Conservation (phyloP, 2,329 filamentous ascomycete species). For the Fusarium albosuccineum region DNA sequence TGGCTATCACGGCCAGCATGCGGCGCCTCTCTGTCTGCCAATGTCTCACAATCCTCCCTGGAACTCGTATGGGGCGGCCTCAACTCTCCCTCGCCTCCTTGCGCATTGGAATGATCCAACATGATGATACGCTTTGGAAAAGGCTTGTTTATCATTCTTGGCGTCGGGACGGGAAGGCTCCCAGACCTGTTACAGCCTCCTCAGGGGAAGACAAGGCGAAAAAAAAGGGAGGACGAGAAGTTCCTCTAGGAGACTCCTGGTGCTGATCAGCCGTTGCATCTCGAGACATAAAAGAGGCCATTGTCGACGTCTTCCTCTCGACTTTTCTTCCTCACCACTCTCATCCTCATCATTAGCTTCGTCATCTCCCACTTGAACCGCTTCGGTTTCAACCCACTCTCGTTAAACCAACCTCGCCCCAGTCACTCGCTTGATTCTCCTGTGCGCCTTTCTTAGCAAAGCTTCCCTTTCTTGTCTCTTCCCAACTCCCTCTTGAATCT, state of each 20-base stretch:
- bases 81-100: conserved; percentile 33
- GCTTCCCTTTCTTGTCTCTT: conserved; percentile 21
- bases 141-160: conserved; percentile 33
- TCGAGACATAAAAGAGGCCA: conserved; percentile 41
- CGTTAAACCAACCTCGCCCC: conserved; percentile 27
- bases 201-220: conserved; percentile 5
- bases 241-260: conserved; percentile 6
- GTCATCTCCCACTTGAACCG: conserved; percentile 23
- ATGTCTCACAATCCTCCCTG: conserved; percentile 23
- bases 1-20: no score
- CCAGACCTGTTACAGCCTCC: conserved; percentile 25
- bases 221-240: conserved; percentile 10
- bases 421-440: conserved; percentile 44
- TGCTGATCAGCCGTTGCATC: not conserved
- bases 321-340: conserved; percentile 6
- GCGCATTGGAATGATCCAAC: conserved; percentile 34
- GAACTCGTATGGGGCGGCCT: conserved; percentile 17
- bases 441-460: conserved; percentile 22
- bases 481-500: conserved; percentile 5
- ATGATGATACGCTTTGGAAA: conserved; percentile 15
- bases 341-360: conserved; percentile 17
- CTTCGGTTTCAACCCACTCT: conserved; percentile 17
- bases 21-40: not conserved
- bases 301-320: conserved; percentile 2
- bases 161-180: conserved; percentile 10